Evolutionary conservation across 2,329 filamentous ascomycete genomes (phyloP).

Genomic region (Ascocoryne sarcoides): DNA sequence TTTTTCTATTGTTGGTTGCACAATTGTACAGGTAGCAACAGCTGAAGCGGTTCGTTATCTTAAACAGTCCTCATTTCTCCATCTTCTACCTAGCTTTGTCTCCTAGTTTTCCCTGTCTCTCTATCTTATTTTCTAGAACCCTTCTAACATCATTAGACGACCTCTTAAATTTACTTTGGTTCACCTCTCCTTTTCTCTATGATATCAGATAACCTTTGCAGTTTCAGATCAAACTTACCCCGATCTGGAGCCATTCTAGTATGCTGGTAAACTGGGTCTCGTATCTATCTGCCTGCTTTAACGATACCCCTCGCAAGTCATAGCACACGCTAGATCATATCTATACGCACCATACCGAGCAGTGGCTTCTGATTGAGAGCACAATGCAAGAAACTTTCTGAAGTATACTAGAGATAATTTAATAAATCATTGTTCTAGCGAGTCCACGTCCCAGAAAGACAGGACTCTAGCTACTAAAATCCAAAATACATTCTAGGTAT

Average conservation of each 20-base stretch:
- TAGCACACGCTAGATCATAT: too few relatives aligned
- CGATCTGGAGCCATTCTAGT: constrained; percentile 58
- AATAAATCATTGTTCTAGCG: too few relatives aligned
- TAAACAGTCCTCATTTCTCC: constrained; percentile 11
- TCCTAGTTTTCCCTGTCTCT: constrained; percentile 49
- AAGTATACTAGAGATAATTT: too few relatives aligned
- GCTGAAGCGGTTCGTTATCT: neutral
- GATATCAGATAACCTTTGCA: constrained; percentile 55
- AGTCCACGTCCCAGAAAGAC: too few relatives aligned
- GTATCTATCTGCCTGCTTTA: too few relatives aligned
- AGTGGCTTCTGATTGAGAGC: too few relatives aligned
- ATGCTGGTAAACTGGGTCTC: too few relatives aligned
- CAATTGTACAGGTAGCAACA: neutral
- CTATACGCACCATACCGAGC: too few relatives aligned
- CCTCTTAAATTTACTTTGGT: constrained; percentile 59
- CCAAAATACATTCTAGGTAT: too few relatives aligned
- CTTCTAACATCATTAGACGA: constrained; percentile 60
- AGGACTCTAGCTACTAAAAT: too few relatives aligned
- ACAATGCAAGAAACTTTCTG: too few relatives aligned
- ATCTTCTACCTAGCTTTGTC: constrained; percentile 35
- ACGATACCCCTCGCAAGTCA: too few relatives aligned
- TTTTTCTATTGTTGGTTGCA: neutral
- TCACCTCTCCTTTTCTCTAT: constrained; percentile 61
- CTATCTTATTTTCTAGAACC: constrained; percentile 51
- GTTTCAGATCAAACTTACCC: constrained; percentile 54